A percentile compares a stretch with the other conserved stretches of the same genome.
Conservation (phyloP, 2,329 filamentous ascomycete species). For the Sarocladium brachiariae region DNA sequence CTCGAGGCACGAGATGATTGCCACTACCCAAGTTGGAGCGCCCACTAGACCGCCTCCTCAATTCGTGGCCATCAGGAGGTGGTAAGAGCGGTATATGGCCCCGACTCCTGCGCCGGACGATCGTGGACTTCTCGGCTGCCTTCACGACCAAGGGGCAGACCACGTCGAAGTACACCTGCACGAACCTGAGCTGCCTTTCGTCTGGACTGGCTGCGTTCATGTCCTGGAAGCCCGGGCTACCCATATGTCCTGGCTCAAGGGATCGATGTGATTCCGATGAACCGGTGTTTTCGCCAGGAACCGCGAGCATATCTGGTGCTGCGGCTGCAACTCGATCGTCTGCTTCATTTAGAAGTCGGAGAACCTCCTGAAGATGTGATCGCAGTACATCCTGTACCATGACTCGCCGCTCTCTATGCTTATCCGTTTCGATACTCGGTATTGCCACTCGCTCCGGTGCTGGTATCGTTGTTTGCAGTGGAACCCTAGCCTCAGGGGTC, state of each 20-base stretch:
- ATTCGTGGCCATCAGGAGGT: slow-evolving; percentile 15
- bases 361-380: slow-evolving; percentile 41
- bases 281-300: background rate
- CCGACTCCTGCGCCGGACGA: slow-evolving; percentile 14
- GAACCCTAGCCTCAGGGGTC: background rate
- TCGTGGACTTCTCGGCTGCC: slow-evolving; percentile 19
- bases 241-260: background rate
- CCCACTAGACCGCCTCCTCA: slow-evolving; percentile 17
- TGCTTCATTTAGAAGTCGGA: slow-evolving; percentile 37
- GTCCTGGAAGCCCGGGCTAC: slow-evolving; percentile 30
- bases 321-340: slow-evolving; percentile 22
- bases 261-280: slow-evolving; percentile 9
- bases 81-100: slow-evolving; percentile 20
- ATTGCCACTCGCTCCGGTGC: background rate
- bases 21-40: slow-evolving; percentile 14
- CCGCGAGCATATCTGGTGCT: slow-evolving; percentile 1
- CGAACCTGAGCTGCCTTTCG: slow-evolving; percentile 41
- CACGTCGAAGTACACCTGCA: slow-evolving; percentile 44
- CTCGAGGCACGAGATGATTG: background rate
- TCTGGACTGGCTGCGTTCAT: slow-evolving; percentile 41
- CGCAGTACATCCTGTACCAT: slow-evolving; percentile 40
- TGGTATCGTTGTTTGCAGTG: background rate
- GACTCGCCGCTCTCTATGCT: slow-evolving; percentile 15
- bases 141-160: slow-evolving; percentile 35
- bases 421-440: background rate